A percentile compares a stretch with the other conserved stretches of the same genome.
These are phyloP conservation scores for Fusarium mangiferae DNA, from an alignment of 2,329 filamentous ascomycete species.

Conservation along the genomic window DNA sequence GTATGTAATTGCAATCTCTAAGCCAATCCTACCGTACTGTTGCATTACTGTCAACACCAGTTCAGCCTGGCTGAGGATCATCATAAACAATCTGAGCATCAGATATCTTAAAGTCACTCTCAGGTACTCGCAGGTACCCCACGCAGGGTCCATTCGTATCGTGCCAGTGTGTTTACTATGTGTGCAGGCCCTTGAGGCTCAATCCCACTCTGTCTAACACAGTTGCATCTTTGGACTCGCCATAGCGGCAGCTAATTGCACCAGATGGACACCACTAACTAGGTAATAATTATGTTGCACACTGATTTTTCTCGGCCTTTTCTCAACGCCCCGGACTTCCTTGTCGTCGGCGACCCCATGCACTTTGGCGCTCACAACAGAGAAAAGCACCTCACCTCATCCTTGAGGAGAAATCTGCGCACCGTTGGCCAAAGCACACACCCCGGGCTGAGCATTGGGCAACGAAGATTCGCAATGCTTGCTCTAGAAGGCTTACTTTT, in stretches of 20 bases:
- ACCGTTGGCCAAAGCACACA: conserved; percentile 37
- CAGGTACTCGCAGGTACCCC: conserved; percentile 18
- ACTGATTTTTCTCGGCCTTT: conserved; percentile 23
- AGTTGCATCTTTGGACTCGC: conserved; percentile 19
- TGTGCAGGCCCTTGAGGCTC: conserved; percentile 6
- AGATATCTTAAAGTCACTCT: conserved; percentile 20
- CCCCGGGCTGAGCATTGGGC: conserved; percentile 28
- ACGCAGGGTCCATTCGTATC: conserved; percentile 7
- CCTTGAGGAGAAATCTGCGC: conserved; percentile 19
- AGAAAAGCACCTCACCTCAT: conserved; percentile 19
- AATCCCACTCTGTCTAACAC: conserved; percentile 19
- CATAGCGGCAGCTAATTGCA: conserved; percentile 38
- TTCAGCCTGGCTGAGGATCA: conserved; percentile 12
- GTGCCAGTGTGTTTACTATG: background rate
- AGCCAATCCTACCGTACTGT: conserved; percentile 13
- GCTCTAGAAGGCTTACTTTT: conserved; percentile 8
- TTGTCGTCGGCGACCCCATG: conserved; percentile 16
- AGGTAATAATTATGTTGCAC: background rate
- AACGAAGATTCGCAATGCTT: conserved; percentile 29
- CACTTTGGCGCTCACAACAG: conserved; percentile 8
- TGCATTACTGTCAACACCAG: conserved; percentile 7
- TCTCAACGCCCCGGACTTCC: conserved; percentile 20
- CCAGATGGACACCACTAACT: conserved; percentile 1
- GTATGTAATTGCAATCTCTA: conserved; percentile 16
- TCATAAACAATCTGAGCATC: background rate